Evolutionary conservation across 1,284 basidiomycete species (phyloP).

Genomic region (Coriolopsis trogii): DNA sequence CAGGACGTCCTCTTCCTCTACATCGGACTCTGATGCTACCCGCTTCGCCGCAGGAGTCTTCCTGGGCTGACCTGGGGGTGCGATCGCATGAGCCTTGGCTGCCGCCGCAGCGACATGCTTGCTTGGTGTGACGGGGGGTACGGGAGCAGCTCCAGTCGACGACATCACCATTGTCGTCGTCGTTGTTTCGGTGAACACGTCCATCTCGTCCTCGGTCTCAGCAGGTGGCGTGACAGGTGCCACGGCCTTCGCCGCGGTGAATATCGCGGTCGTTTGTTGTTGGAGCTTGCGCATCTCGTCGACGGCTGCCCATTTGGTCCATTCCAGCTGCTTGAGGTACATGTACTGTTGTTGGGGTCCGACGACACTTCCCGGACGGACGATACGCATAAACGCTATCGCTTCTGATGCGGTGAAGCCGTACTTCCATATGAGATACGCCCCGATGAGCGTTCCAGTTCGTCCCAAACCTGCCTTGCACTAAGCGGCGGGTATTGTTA

Average conservation of each 20-base stretch:
- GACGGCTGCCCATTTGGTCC: conserved; percentile 89
- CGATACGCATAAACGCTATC: conserved; percentile 98
- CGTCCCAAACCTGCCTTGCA: conserved; percentile 94
- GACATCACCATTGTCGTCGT: conserved; percentile 37
- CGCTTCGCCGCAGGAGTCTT: conserved; percentile 83
- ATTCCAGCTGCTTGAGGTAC: conserved; percentile 94
- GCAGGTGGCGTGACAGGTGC: conserved; percentile 83
- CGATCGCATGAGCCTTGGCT: conserved; percentile 67
- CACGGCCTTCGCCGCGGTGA: conserved; percentile 52
- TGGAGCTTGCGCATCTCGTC: conserved; percentile 69
- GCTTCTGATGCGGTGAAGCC: conserved; percentile 98
- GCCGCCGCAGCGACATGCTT: conserved; percentile 70
- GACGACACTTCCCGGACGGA: conserved; percentile 95
- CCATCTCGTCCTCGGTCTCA: conserved; percentile 63
- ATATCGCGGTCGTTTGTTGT: conserved; percentile 39
- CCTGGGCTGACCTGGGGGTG: conserved; percentile 80
- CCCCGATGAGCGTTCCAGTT: conserved; percentile 95
- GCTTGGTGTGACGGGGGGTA: conserved; percentile 79
- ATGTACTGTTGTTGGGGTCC: conserved; percentile 95
- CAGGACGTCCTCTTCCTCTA: conserved; percentile 61
- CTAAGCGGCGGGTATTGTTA: conserved; percentile 42
- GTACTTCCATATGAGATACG: conserved; percentile 98
- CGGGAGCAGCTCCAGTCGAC: conserved; percentile 34
- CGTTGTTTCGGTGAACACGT: conserved; percentile 43
- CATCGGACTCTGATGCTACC: conserved; percentile 61